A percentile compares a stretch with the other conserved stretches of the same genome.
These are phyloP conservation scores for Colletotrichum sp. DNA, from an alignment of 2,329 filamentous ascomycete species.

Conservation along the genomic window DNA sequence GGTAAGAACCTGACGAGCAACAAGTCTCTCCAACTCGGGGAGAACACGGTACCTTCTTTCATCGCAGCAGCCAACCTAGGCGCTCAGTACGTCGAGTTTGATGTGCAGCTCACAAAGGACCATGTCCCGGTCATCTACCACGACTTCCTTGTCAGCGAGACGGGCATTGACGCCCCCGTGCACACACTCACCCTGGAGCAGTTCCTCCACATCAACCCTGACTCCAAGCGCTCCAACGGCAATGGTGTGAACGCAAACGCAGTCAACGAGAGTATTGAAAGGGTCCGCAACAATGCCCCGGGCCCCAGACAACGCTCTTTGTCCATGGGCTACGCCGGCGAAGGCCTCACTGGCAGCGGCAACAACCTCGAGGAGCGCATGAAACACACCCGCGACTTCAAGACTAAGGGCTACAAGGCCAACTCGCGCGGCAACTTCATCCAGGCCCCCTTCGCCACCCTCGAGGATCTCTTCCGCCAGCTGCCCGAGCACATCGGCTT, in stretches of 20 bases:
- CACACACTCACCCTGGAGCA: slow-evolving; percentile 95
- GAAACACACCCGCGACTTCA: slow-evolving; percentile 96
- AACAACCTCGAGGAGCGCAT: slow-evolving; percentile 76
- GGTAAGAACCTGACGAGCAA: slow-evolving; percentile 89
- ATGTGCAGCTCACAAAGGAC: slow-evolving; percentile 98
- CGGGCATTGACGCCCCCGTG: slow-evolving; percentile 94
- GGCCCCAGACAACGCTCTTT: slow-evolving; percentile 53
- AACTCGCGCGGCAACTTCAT: slow-evolving; percentile 95
- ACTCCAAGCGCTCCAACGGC: slow-evolving; percentile 32
- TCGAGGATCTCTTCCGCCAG: slow-evolving; percentile 90
- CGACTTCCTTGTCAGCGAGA: slow-evolving; percentile 97
- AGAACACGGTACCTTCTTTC: slow-evolving; percentile 96
- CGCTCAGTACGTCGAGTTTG: slow-evolving; percentile 76
- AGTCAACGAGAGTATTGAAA: slow-evolving; percentile 31
- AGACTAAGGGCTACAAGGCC: slow-evolving; percentile 92
- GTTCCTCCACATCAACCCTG: slow-evolving; percentile 84
- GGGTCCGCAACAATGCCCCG: slow-evolving; percentile 33
- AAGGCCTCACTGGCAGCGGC: slow-evolving; percentile 33
- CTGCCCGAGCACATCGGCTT: slow-evolving; percentile 86
- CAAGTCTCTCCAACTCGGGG: slow-evolving; percentile 89
- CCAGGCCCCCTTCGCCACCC: slow-evolving; percentile 91
- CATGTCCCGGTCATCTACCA: slow-evolving; percentile 98
- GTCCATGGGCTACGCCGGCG: slow-evolving; percentile 58
- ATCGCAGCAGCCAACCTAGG: slow-evolving; percentile 95
- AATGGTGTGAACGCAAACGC: slow-evolving; percentile 11